These are phyloP conservation scores for Geotrichum australiense DNA, from an alignment of 1,139 yeast species.

Conservation along the genomic window DNA sequence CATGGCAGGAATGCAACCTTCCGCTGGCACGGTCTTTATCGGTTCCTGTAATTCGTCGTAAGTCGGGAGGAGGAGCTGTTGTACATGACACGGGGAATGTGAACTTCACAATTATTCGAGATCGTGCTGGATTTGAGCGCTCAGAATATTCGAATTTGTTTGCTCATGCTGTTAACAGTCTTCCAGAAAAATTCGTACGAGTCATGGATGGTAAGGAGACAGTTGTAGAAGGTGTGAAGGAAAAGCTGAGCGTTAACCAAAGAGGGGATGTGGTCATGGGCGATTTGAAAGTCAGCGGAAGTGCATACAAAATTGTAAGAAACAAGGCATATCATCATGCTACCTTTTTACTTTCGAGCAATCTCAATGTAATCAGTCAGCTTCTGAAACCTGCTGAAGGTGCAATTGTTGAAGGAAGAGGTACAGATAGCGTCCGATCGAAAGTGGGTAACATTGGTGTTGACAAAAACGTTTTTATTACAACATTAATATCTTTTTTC, in stretches of 20 bases:
- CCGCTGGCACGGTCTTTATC: slow-evolving; percentile 46
- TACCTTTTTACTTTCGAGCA: slow-evolving; percentile 76
- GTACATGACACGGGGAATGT: slow-evolving; percentile 92
- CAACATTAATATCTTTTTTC: slow-evolving; percentile 44
- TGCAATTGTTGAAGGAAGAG: slow-evolving; percentile 47
- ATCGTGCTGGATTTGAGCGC: slow-evolving; percentile 60
- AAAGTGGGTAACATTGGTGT: slow-evolving; percentile 62
- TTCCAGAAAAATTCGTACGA: slow-evolving; percentile 18
- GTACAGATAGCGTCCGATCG: slow-evolving; percentile 72
- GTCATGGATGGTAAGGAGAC: slow-evolving; percentile 4
- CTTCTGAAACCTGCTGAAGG: slow-evolving; percentile 47
- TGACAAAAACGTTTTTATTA: slow-evolving; percentile 42
- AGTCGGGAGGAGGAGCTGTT: slow-evolving; percentile 95
- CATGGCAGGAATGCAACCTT: slow-evolving; percentile 80
- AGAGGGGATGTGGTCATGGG: slow-evolving; percentile 61
- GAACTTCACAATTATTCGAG: slow-evolving; percentile 76
- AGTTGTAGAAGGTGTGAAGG: slow-evolving; percentile 28
- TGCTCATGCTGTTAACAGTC: slow-evolving; percentile 43
- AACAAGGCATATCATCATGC: slow-evolving; percentile 94
- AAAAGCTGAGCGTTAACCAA: slow-evolving; percentile 46
- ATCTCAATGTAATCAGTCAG: slow-evolving; percentile 50
- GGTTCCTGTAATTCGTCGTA: slow-evolving; percentile 69
- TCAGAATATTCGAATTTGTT: slow-evolving; percentile 53
- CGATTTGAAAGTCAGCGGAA: slow-evolving; percentile 68
- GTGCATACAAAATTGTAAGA: slow-evolving; percentile 78